phyloP scores from a whole-genome alignment of 495 filamentous ascomycete genomes.

The Haplographium delicatum region DNA sequence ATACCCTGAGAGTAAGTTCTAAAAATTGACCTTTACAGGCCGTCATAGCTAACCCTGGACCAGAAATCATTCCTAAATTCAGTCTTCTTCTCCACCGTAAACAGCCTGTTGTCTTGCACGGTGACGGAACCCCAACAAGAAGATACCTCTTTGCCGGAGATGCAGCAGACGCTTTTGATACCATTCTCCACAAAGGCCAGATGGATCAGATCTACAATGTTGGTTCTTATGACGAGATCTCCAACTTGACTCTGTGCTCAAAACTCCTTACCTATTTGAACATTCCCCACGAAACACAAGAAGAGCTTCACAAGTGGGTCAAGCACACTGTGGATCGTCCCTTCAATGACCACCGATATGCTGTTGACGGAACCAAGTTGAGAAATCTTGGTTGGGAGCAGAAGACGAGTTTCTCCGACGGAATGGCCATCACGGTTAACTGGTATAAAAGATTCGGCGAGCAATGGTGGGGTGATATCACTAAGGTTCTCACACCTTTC shows the following conservation, averaged over 20 bases:
- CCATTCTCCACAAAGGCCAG: slow-evolving; percentile 63
- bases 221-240: slow-evolving; percentile 60
- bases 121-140: slow-evolving; percentile 60
- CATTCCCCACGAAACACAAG: slow-evolving; percentile 35
- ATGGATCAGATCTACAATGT: slow-evolving; percentile 71
- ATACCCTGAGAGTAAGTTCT: slow-evolving; percentile 65
- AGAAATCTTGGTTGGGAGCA: slow-evolving; percentile 61
- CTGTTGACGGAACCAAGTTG: slow-evolving; percentile 62
- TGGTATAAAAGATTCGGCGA: slow-evolving; percentile 63
- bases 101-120: slow-evolving; percentile 60
- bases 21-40: background rate
- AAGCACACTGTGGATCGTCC: slow-evolving; percentile 64
- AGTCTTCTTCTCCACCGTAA: slow-evolving; percentile 53
- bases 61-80: slow-evolving; percentile 77
- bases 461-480: slow-evolving; percentile 72
- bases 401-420: slow-evolving; percentile 54
- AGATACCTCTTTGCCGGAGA: slow-evolving; percentile 68
- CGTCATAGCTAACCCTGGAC: slow-evolving; percentile 18
- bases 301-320: slow-evolving; percentile 49
- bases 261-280: slow-evolving; percentile 50
- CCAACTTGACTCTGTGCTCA: slow-evolving; percentile 53
- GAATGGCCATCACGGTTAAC: slow-evolving; percentile 58
- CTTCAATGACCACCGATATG: slow-evolving; percentile 68
- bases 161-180: slow-evolving; percentile 73
- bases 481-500: slow-evolving; percentile 53